phyloP scores from a whole-genome alignment of 495 filamentous ascomycete genomes.

The Tuber melanosporum region DNA sequence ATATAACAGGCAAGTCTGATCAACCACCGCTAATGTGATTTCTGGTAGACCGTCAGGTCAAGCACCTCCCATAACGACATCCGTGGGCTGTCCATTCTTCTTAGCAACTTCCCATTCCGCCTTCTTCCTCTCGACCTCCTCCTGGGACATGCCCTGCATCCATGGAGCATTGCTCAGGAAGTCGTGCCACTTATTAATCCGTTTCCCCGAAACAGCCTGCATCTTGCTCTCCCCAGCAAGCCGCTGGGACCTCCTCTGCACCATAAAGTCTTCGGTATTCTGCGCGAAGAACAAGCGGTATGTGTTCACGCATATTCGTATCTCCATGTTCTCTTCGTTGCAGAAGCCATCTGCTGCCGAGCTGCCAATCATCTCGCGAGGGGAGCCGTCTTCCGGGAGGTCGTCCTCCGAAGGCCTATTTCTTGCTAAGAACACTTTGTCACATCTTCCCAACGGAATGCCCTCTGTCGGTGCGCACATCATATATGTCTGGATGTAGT shows the following conservation, averaged over 20 bases:
- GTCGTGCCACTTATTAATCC: slow-evolving; percentile 62
- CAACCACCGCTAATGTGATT: not conserved
- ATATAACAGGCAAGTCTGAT: not conserved
- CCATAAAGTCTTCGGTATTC: slow-evolving; percentile 58
- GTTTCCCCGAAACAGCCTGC: slow-evolving; percentile 51
- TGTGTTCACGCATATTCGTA: slow-evolving; percentile 73
- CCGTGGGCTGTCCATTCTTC: slow-evolving; percentile 24
- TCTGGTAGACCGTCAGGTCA: slow-evolving; percentile 3
- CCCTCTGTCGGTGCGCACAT: slow-evolving; percentile 86
- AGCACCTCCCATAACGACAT: slow-evolving; percentile 37
- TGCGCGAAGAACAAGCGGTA: slow-evolving; percentile 75
- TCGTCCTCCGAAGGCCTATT: slow-evolving; percentile 58
- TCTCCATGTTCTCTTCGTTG: slow-evolving; percentile 65
- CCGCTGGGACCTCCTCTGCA: slow-evolving; percentile 42
- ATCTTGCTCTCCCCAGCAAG: slow-evolving; percentile 33
- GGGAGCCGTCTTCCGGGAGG: slow-evolving; percentile 36
- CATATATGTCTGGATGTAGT: slow-evolving; percentile 87
- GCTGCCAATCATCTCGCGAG: slow-evolving; percentile 47
- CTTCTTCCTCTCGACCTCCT: slow-evolving; percentile 32
- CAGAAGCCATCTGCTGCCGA: slow-evolving; percentile 49
- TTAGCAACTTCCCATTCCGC: slow-evolving; percentile 29
- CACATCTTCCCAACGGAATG: slow-evolving; percentile 57
- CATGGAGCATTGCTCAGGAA: slow-evolving; percentile 67
- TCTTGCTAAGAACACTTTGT: slow-evolving; percentile 63
- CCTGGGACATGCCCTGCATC: slow-evolving; percentile 51